Base-by-base conservation (phyloP, 805 yeast genomes). In the Millerago galiae region DNA sequence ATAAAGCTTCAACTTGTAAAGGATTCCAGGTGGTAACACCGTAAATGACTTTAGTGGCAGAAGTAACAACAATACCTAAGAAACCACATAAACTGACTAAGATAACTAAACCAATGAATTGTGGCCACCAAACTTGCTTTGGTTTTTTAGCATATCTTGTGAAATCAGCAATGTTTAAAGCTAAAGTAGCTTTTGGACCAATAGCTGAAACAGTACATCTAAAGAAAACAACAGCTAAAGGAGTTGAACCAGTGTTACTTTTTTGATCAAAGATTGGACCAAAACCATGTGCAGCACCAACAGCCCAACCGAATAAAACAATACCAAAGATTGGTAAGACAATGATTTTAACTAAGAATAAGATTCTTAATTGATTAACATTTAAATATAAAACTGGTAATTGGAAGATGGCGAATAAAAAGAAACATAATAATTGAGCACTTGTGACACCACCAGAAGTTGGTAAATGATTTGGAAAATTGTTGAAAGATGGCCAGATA, bases 401-500 rank as follows among this genome's bases (percentile, higher is more conserved):
- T 34, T 59, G 63, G 12, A 58, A 41, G 4, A 59, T 31, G 45
- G 62, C 57, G 43, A 60, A 65, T 11, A 65, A 46, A 42, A 64
- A 58, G 46, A 60, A 66, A 26, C 63, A 60, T 18, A 62, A 44
- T 49, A 66, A 52, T 52, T 58, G 39, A 42, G 59, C 40, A 49
- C 60, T 37, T 53, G 66, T 50, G 51, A 58, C 31, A 10, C 55
- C 47, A 53, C 47, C 52, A 30, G 44, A 37, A 17, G 41, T 48
- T 5, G 55, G 50, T 5, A 51, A 24, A 17, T 39, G 49, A 34
- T 83, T 73, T 11, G 61, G 60, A 55, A 63, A 60, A 34, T 55
- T 52, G 1, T 56, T 49, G 38, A 61, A 40, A 68, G 82, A 68
- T 74, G 57, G 55, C 54, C 57, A 85, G 35, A 84, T 75, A 3